Percentiles rank a stretch among this genome's conserved stretches.
These are phyloP conservation scores for Anaeramoeba flamelloides DNA, from an alignment of 78 protist genomes.

Conservation along the genomic window DNA sequence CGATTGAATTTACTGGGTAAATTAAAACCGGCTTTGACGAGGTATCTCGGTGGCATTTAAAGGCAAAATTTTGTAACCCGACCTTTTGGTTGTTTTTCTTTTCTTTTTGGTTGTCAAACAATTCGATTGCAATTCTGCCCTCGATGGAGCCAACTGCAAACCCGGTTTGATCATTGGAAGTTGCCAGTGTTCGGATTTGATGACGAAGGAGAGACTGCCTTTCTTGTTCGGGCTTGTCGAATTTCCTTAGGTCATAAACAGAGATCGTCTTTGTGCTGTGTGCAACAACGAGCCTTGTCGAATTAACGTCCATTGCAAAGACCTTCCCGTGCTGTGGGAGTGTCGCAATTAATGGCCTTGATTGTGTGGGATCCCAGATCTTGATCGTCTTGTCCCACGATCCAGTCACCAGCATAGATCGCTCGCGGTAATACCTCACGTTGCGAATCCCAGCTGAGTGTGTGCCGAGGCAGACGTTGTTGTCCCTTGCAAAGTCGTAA, in stretches of 20 bases:
- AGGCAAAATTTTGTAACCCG: too few species aligned
- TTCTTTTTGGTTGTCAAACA: constrained; percentile 35
- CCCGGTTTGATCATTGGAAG: constrained; percentile 38
- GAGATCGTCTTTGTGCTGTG: background rate
- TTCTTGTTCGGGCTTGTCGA: constrained; percentile 25
- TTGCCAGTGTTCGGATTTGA: constrained; percentile 53
- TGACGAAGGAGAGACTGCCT: constrained; percentile 57
- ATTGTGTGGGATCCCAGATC: constrained; percentile 57
- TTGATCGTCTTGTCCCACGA: constrained; percentile 58
- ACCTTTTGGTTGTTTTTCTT: constrained; percentile 33
- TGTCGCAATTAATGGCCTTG: background rate
- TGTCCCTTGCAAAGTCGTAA: background rate
- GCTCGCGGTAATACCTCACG: background rate
- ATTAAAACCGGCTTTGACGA: constrained; percentile 34
- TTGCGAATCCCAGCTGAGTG: background rate
- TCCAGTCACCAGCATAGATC: constrained; percentile 33
- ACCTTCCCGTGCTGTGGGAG: constrained; percentile 27
- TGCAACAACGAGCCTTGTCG: constrained; percentile 4
- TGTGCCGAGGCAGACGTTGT: constrained; percentile 4
- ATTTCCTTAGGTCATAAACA: constrained; percentile 4
- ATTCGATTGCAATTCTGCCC: constrained; percentile 77
- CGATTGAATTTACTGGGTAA: constrained; percentile 76
- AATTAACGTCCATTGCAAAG: constrained; percentile 15
- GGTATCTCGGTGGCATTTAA: constrained; percentile 70
- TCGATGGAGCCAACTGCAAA: constrained; percentile 61